A percentile compares a stretch with the other conserved stretches of the same genome.
Evolutionary conservation across 2,329 filamentous ascomycete genomes (phyloP).

Genomic region (Fusarium secorum): DNA sequence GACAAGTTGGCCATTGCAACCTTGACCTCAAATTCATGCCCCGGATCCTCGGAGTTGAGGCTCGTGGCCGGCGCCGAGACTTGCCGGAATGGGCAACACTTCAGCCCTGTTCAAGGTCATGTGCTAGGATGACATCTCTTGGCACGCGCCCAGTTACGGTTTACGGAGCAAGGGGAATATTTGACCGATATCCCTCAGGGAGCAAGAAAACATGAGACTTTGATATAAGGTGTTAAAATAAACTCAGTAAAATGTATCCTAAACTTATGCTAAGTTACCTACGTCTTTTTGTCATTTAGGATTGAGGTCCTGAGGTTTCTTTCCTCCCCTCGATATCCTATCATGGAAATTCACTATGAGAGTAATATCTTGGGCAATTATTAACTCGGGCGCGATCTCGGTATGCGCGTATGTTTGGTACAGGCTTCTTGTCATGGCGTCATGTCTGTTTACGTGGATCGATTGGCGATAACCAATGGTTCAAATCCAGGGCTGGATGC

Average conservation of each 20-base stretch:
- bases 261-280: too few relatives aligned
- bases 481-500: neutral
- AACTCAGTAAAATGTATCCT: too few relatives aligned
- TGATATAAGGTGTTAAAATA: too few relatives aligned
- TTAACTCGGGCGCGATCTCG: neutral
- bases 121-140: neutral
- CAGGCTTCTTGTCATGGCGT: neutral
- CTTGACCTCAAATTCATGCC: neutral
- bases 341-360: neutral
- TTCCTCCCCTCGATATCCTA: neutral
- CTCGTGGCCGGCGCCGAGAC: neutral
- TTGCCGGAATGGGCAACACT: neutral
- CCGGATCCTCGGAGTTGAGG: neutral
- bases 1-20: neutral
- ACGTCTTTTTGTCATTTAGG: neutral
- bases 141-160: neutral
- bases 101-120: neutral
- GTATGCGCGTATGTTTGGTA: neutral
- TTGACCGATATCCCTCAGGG: neutral
- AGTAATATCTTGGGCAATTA: neutral
- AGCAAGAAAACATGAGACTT: too few relatives aligned
- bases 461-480: neutral
- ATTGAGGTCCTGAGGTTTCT: neutral
- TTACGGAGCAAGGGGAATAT: neutral
- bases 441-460: neutral